Base-by-base conservation (phyloP, 169 alveolate species). In the Cryptosporidium felis region DNA sequence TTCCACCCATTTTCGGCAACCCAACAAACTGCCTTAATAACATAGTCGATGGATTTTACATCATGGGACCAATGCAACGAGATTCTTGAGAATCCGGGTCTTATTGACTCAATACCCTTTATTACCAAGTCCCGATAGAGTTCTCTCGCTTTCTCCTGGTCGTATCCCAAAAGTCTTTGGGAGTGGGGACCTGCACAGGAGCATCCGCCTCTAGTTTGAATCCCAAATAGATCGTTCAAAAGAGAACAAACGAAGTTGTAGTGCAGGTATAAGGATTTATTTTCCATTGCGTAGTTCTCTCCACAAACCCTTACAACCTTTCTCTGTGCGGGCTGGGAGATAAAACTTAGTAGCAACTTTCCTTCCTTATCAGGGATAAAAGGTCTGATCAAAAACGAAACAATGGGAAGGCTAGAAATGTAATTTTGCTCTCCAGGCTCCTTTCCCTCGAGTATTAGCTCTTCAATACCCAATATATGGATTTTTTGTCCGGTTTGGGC, bases 161-260 rank as follows among this genome's bases (percentile, higher is more conserved):
- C 91, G 44, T 94, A 90, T 26, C 97, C 97, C 34, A 96, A 81
- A 30, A 95, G 88, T 46, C 62, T 67, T 47, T 94, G 95, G 0
- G 96, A 96, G 89, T 94, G 95, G 5, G 96, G 95, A 0, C 97
- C 96, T n/a, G 99, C 98, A 88, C 99, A 96, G 6, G 95, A 91
- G 80, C 99, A 96, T 0, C 99, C 99, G 21, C 96, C 95, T 80
- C 98, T 88, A 8, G 93, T 88, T 80, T 97, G 96, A 26, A 97
- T 91, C 0, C 99, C 99, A 61, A 96, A 97, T 26, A 97, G 65
- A 81, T 97, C 99, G 82, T 95, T 96, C 80, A 96, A 67, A 46
- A 97, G 88, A 14, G 96, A 94, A 41, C 94, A 94, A 41, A 96
- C 96, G 80, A 92, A 97, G 90, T 94, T 90, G 65, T 94, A 95